Base-by-base conservation (phyloP, 345 rosid species). In the Euphorbia pulcherrima region DNA sequence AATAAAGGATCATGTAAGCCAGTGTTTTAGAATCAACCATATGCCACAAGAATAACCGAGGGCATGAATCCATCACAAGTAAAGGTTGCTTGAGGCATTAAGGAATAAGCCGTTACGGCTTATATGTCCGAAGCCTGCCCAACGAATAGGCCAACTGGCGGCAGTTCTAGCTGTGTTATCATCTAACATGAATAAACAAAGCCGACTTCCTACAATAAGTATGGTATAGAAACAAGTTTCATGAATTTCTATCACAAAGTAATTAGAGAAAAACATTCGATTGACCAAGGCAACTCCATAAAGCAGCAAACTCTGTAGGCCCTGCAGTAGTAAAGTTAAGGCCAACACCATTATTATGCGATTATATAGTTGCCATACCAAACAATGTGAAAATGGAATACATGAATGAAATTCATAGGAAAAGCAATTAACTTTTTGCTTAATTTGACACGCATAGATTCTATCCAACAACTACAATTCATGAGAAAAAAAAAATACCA, bases 271-370 rank as follows among this genome's bases (percentile, higher is more conserved):
- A 20, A 40, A 23, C 7, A 59, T 46, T 27, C 90, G 88, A 86
- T 60, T 85, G 87, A 40, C 84, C 85, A 27, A 90, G 88, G 62
- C 89, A 80, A 70, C 71, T 83, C 92, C 92, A 85, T 30, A 88
- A 77, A 59, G 81, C 88, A 57, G 80, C 79, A 81, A 86, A 88
- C 75, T 83, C 97, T 5, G 28, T 65, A 3, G 83, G 86, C 62
- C 90, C 94, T 83, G 81, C 29, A 76, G 68, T 47, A 29, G 5
- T 40, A 68, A 62, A 64, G 73, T 48, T 33, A 40, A 3, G 54
- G 17, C 44, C 13, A 27, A 53, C 8, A 21, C 54, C 21, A 65
- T 2, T 2, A 60, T 33, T 21, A 37, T 40, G 13, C 51, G 50
- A 29, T 47, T 13, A 71, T 57, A 13, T 0, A 7, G 18, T 53